Percentiles rank a stretch among this genome's conserved stretches.
Conservation (phyloP, 2,329 filamentous ascomycete genomes). For the Neophaeococcomyces aloes region DNA sequence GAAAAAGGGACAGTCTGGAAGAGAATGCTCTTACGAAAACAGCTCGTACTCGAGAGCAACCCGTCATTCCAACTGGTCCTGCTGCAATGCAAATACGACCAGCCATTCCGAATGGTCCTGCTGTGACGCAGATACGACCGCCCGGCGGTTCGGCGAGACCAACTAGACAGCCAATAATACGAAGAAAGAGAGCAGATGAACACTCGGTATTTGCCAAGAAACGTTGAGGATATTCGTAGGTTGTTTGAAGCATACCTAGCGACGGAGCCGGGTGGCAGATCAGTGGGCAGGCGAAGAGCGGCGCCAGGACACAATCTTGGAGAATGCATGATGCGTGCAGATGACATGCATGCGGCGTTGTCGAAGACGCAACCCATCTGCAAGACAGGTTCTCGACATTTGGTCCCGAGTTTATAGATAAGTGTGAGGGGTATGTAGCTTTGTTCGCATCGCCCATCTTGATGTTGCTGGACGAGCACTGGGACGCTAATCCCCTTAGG, state of each 20-base stretch:
- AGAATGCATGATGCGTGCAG: too few relatives aligned
- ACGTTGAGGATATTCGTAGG: background rate
- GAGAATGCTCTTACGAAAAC: constrained; percentile 3
- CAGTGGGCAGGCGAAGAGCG: too few relatives aligned
- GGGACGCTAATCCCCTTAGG: too few relatives aligned
- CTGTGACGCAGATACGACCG: constrained; percentile 2
- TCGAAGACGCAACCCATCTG: too few relatives aligned
- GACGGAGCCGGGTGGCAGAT: background rate
- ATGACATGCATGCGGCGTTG: too few relatives aligned
- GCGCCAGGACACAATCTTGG: too few relatives aligned
- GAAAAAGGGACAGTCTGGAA: constrained; percentile 15
- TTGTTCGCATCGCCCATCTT: too few relatives aligned
- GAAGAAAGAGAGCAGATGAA: constrained; percentile 17
- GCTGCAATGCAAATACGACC: constrained; percentile 2
- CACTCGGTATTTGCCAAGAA: background rate
- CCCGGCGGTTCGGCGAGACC: constrained; percentile 2
- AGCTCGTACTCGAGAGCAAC: background rate
- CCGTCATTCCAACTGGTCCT: constrained; percentile 2
- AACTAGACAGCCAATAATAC: constrained; percentile 10
- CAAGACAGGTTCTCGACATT: too few relatives aligned
- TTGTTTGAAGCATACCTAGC: background rate
- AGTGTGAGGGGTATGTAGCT: too few relatives aligned
- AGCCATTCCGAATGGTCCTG: background rate
- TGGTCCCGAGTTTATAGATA: too few relatives aligned
- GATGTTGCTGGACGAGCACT: too few relatives aligned